Percentiles rank a stretch among this genome's conserved stretches.
Conservation (phyloP, 208 protist genomes). For the Tritrichomonas musculus region DNA sequence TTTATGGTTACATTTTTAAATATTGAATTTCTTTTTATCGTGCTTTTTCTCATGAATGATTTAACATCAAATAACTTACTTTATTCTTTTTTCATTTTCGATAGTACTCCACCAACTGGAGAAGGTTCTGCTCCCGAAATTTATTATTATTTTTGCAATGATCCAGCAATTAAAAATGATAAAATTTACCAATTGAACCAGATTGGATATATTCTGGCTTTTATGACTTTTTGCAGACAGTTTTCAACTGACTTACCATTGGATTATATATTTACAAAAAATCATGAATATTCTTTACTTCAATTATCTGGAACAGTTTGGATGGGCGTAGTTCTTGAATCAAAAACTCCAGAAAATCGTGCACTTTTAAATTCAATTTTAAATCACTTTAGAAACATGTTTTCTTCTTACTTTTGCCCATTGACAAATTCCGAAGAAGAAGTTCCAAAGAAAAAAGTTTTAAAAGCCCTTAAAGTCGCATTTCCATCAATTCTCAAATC, state of each 20-base stretch:
- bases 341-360: background rate
- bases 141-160: background rate
- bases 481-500: background rate
- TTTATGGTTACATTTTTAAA: too few species aligned
- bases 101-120: background rate
- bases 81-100: background rate
- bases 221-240: background rate
- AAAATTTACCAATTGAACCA: background rate
- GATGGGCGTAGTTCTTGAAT: background rate
- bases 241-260: background rate
- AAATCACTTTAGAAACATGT: background rate
- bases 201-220: background rate
- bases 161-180: background rate
- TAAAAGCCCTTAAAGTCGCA: background rate
- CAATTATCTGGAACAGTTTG: background rate
- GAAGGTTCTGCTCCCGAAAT: background rate
- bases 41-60: too few species aligned
- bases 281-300: background rate
- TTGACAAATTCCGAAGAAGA: background rate
- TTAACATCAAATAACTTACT: background rate
- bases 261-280: background rate
- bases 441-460: background rate
- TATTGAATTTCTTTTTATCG: too few species aligned
- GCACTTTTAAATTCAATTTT: background rate
- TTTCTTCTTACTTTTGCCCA: background rate